A percentile compares a stretch with the other conserved stretches of the same genome.
phyloP scores from a whole-genome alignment of 2,329 filamentous ascomycete species.

The Aotearoamyces nothofagi region DNA sequence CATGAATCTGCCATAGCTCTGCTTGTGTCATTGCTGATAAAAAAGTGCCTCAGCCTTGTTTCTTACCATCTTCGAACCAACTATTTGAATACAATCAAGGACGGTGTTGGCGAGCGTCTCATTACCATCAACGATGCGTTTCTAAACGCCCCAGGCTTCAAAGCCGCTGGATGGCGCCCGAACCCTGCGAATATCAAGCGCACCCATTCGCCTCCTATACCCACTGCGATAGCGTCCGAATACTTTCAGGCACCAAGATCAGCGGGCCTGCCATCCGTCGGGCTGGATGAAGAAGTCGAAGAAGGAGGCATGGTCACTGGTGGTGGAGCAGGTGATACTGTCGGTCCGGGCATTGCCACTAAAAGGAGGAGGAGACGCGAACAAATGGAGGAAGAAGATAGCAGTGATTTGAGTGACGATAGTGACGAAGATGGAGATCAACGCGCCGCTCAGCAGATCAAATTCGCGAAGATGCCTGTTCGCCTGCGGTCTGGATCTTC shows the following conservation, averaged over 20 bases:
- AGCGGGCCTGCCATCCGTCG: conserved; percentile 34
- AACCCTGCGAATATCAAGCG: conserved; percentile 65
- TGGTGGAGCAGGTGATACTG: conserved; percentile 47
- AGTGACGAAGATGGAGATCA: conserved; percentile 66
- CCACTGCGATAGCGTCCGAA: conserved; percentile 66
- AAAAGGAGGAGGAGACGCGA: conserved; percentile 53
- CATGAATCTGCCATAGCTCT: too few relatives aligned
- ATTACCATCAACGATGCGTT: conserved; percentile 70
- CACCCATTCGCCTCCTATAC: conserved; percentile 75
- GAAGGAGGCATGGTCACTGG: conserved; percentile 55
- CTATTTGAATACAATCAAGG: conserved; percentile 66
- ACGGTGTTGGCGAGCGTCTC: conserved; percentile 72
- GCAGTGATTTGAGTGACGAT: conserved; percentile 71
- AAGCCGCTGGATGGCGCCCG: conserved; percentile 65
- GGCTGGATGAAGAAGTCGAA: conserved; percentile 50
- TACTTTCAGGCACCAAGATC: conserved; percentile 63
- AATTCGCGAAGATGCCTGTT: conserved; percentile 91
- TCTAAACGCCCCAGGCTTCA: conserved; percentile 68
- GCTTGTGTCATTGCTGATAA: conserved; percentile 1
- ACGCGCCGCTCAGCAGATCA: conserved; percentile 73
- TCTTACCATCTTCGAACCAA: conserved; percentile 69
- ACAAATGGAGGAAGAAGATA: conserved; percentile 65
- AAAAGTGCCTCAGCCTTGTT: conserved; percentile 42
- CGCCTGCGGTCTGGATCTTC: conserved; percentile 78
- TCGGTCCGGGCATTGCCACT: conserved; percentile 51